Evolutionary conservation across 2,329 filamentous ascomycete species (phyloP).

Genomic region (Paracorniculantispora psalliotae): DNA sequence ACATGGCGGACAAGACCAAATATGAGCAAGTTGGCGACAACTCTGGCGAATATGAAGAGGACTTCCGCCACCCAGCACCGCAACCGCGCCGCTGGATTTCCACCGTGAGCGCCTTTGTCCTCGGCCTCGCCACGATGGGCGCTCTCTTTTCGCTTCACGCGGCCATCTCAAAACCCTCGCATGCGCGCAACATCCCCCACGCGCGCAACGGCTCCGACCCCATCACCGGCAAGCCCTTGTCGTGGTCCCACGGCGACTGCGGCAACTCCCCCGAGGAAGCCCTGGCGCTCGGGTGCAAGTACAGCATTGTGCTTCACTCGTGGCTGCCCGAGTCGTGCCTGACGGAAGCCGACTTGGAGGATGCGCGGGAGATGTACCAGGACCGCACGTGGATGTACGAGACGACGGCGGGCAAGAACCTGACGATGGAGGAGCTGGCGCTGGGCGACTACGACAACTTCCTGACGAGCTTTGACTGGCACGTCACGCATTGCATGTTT

Average conservation of each 20-base stretch:
- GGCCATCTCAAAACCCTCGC: background rate
- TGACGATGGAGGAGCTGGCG: constrained; percentile 18
- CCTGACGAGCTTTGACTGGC: constrained; percentile 19
- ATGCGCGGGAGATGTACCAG: constrained; percentile 21
- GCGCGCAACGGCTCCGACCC: constrained; percentile 14
- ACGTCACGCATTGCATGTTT: constrained; percentile 20
- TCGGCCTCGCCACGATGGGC: constrained; percentile 3
- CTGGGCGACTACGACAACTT: constrained; percentile 18
- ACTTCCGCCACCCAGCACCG: background rate
- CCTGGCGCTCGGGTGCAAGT: constrained; percentile 13
- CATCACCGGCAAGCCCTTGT: constrained; percentile 15
- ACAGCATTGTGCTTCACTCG: constrained; percentile 19
- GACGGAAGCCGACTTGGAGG: constrained; percentile 18
- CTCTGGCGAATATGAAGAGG: background rate
- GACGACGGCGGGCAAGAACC: constrained; percentile 12
- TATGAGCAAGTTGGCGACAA: constrained; percentile 8
- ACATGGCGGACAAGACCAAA: constrained; percentile 5
- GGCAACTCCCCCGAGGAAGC: constrained; percentile 19
- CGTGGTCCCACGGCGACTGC: constrained; percentile 19
- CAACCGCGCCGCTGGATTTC: background rate
- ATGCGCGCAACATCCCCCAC: constrained; percentile 6
- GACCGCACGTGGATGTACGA: constrained; percentile 16
- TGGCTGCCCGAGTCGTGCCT: constrained; percentile 20
- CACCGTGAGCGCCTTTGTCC: constrained; percentile 2
- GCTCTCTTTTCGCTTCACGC: background rate